These are phyloP conservation scores for Cryptococcus sp. DNA, from an alignment of 1,284 basidiomycete species.

Conservation along the genomic window DNA sequence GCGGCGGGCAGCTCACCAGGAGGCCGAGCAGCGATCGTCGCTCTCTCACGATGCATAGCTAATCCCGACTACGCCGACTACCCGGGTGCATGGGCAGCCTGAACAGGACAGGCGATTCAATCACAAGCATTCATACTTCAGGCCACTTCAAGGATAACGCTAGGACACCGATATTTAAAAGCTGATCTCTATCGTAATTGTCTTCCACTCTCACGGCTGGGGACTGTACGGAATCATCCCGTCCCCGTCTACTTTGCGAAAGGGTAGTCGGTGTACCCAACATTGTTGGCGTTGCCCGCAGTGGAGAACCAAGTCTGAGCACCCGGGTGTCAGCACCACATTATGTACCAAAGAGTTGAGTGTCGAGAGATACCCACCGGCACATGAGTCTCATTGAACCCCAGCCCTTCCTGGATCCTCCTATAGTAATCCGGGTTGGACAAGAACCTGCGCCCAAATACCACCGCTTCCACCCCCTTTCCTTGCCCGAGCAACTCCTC, in stretches of 20 bases:
- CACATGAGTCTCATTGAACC: not conserved
- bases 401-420: constrained; percentile 5
- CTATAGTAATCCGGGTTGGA: constrained; percentile 25
- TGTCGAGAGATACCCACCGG: not conserved
- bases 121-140: too few species aligned
- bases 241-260: not conserved
- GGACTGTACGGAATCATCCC: not conserved
- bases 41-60: too few species aligned
- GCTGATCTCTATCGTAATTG: too few species aligned
- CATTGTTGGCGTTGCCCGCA: not conserved
- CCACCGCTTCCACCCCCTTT: constrained; percentile 49
- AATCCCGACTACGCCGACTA: too few species aligned
- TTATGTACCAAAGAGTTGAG: not conserved
- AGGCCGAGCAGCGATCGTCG: too few species aligned
- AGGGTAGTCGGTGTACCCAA: constrained; percentile 9
- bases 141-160: too few species aligned
- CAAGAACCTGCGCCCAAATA: constrained; percentile 55
- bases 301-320: constrained; percentile 31
- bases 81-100: too few species aligned
- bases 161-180: too few species aligned
- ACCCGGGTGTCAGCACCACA: constrained; percentile 53
- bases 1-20: too few species aligned
- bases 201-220: too few species aligned
- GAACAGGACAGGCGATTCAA: too few species aligned
- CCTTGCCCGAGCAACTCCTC: constrained; percentile 28